A percentile compares a stretch with the other conserved stretches of the same genome.
phyloP scores from a whole-genome alignment of 495 filamentous ascomycete species.

The Ramalina peruviana region DNA sequence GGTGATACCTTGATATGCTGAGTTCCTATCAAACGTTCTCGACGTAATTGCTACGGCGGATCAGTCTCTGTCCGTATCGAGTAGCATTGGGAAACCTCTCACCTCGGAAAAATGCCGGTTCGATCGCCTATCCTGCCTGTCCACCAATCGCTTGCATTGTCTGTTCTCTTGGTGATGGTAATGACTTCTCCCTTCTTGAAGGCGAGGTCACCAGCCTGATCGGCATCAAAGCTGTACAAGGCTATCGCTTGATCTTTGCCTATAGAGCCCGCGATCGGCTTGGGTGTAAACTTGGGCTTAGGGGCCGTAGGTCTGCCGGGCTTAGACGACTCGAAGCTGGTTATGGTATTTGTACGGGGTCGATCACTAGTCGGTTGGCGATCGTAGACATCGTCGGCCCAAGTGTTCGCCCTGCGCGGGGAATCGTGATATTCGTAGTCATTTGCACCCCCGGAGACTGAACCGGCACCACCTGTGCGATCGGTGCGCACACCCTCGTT shows the following conservation, averaged over 20 bases:
- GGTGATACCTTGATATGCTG: neutral
- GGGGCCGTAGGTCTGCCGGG: slow-evolving; percentile 62
- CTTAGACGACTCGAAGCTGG: slow-evolving; percentile 39
- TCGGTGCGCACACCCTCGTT: slow-evolving; percentile 56
- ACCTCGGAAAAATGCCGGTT: slow-evolving; percentile 48
- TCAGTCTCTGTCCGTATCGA: neutral
- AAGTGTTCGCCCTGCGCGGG: slow-evolving; percentile 62
- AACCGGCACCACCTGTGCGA: slow-evolving; percentile 27
- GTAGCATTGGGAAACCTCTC: neutral
- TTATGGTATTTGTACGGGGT: slow-evolving; percentile 32
- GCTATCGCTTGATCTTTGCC: slow-evolving; percentile 79
- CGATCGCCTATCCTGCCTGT: slow-evolving; percentile 51
- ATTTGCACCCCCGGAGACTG: slow-evolving; percentile 17
- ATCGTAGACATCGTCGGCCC: slow-evolving; percentile 85
- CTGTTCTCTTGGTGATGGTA: slow-evolving; percentile 93
- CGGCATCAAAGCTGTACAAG: slow-evolving; percentile 82
- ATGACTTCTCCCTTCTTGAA: slow-evolving; percentile 98
- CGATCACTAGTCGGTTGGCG: slow-evolving; percentile 35
- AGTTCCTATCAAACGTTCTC: slow-evolving; percentile 1
- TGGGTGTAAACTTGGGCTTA: slow-evolving; percentile 60
- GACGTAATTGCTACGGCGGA: slow-evolving; percentile 14
- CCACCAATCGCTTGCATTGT: slow-evolving; percentile 85
- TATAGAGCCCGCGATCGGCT: slow-evolving; percentile 45
- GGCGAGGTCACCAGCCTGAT: slow-evolving; percentile 80
- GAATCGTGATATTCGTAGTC: slow-evolving; percentile 49